Conservation (phyloP, 164 flowering plant species). For the Berberis thunbergii region DNA sequence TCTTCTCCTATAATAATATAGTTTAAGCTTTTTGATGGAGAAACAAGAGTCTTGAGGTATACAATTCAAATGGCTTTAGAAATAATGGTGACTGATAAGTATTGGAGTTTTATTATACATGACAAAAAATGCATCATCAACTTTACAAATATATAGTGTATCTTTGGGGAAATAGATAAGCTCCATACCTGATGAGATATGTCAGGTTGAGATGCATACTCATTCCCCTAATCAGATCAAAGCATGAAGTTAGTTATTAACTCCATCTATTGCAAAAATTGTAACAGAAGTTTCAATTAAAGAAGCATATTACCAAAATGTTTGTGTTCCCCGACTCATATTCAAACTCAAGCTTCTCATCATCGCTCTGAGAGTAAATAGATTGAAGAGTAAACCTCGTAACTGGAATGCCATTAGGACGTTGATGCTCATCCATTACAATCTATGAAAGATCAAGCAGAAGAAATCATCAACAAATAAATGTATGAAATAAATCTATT, state of each 20-base stretch:
- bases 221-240: conserved; percentile 51
- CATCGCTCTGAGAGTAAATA: conserved; percentile 87
- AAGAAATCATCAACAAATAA: conserved; percentile 1
- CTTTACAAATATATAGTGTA: not conserved
- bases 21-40: too few species aligned
- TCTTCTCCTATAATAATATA: too few species aligned
- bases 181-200: conserved; percentile 71
- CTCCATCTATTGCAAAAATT: not conserved
- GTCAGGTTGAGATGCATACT: conserved; percentile 61
- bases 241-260: conserved; percentile 4
- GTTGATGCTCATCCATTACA: conserved; percentile 94
- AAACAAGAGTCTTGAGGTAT: too few species aligned
- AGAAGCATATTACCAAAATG: conserved; percentile 42
- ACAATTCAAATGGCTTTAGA: too few species aligned
- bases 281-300: too few species aligned
- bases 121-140: too few species aligned
- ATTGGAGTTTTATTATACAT: too few species aligned
- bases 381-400: conserved; percentile 88
- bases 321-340: conserved; percentile 90
- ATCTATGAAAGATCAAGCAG: conserved; percentile 40
- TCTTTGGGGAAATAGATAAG: conserved; percentile 2
- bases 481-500: not conserved
- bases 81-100: too few species aligned
- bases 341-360: conserved; percentile 95
- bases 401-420: conserved; percentile 89